phyloP scores from a whole-genome alignment of 2,329 filamentous ascomycete genomes.

The Colletotrichum eleusines region DNA sequence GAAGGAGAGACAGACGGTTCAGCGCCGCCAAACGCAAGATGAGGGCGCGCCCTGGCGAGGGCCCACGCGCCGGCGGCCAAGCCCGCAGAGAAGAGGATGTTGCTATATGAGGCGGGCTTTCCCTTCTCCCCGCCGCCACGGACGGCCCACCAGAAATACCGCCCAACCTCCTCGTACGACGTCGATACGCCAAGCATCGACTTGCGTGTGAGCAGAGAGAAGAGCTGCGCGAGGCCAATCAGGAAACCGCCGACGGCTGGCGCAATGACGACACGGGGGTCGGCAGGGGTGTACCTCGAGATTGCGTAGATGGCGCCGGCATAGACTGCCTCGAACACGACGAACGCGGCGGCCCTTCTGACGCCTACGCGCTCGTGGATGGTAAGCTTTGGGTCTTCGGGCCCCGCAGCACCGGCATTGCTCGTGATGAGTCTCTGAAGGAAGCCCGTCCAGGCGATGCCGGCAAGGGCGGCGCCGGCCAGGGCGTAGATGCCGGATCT shows the following conservation, averaged over 20 bases:
- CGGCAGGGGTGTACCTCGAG: slow-evolving; percentile 49
- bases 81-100: slow-evolving; percentile 66
- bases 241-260: slow-evolving; percentile 68
- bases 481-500: slow-evolving; percentile 65
- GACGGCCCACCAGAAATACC: slow-evolving; percentile 62
- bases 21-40: slow-evolving; percentile 45
- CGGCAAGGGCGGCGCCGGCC: slow-evolving; percentile 66
- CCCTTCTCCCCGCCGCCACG: slow-evolving; percentile 46
- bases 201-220: slow-evolving; percentile 65
- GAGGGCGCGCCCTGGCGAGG: slow-evolving; percentile 51
- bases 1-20: slow-evolving; percentile 51
- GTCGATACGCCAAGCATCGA: slow-evolving; percentile 71
- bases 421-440: slow-evolving; percentile 53
- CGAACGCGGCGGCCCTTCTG: slow-evolving; percentile 52
- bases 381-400: slow-evolving; percentile 47
- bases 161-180: slow-evolving; percentile 71
- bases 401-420: slow-evolving; percentile 45
- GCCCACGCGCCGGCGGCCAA: slow-evolving; percentile 61
- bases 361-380: slow-evolving; percentile 57
- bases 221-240: slow-evolving; percentile 69
- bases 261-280: slow-evolving; percentile 50
- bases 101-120: slow-evolving; percentile 53
- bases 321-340: slow-evolving; percentile 59
- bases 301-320: slow-evolving; percentile 55
- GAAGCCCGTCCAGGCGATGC: slow-evolving; percentile 63